Evolutionary conservation across 192 early-diverging fungal species (phyloP).

Genomic region (Coemansia sp.): DNA sequence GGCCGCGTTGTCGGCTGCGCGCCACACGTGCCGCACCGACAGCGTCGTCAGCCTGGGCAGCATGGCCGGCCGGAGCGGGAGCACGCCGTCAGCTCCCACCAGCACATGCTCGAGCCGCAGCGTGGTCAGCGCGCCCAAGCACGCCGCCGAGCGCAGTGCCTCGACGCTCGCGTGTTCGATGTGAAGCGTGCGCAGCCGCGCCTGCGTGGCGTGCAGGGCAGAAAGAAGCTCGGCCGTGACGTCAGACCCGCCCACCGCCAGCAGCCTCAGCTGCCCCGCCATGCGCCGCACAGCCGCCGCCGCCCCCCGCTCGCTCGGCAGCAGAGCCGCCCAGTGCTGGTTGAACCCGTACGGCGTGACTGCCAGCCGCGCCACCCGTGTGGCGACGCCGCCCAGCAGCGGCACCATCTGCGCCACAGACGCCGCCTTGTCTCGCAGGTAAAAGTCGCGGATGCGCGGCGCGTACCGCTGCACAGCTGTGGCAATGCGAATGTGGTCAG

Average conservation of each 20-base stretch:
- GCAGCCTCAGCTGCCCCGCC: constrained; percentile 30
- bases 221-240: constrained; percentile 35
- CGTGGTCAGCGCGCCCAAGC: constrained; percentile 18
- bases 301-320: constrained; percentile 26
- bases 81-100: constrained; percentile 12
- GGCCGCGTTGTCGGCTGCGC: constrained; percentile 6
- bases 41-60: constrained; percentile 34
- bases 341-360: constrained; percentile 46
- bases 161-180: constrained; percentile 41
- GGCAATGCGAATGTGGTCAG: constrained; percentile 32
- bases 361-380: constrained; percentile 30
- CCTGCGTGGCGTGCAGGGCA: constrained; percentile 33
- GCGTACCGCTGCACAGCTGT: constrained; percentile 26
- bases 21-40: constrained; percentile 46
- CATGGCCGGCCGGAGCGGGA: constrained; percentile 31
- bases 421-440: constrained; percentile 39
- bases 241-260: constrained; percentile 40
- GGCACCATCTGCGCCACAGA: constrained; percentile 15
- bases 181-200: constrained; percentile 18
- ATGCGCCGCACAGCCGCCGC: constrained; percentile 19
- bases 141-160: constrained; percentile 16
- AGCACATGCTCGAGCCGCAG: constrained; percentile 44
- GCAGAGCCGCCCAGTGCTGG: constrained; percentile 45
- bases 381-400: constrained; percentile 12
- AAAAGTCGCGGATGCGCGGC: constrained; percentile 31